These are phyloP conservation scores for Penicillium sp. DNA, from an alignment of 2,329 filamentous ascomycete species.

Conservation along the genomic window DNA sequence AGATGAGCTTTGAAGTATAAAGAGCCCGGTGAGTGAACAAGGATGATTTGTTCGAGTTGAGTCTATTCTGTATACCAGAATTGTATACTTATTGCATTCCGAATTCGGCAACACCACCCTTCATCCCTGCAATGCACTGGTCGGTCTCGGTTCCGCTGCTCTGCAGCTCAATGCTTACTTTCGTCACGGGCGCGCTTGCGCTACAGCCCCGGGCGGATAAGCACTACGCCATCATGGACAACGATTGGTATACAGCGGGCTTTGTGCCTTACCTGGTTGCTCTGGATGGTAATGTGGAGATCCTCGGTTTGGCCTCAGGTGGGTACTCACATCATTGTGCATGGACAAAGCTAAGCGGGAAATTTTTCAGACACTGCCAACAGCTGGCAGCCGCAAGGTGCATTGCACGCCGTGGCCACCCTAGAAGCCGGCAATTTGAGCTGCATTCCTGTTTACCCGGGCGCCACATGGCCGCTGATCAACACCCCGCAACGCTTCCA, in stretches of 20 bases:
- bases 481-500: slow-evolving; percentile 49
- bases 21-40: background rate
- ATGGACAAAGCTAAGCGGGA: slow-evolving; percentile 5
- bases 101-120: background rate
- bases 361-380: slow-evolving; percentile 41
- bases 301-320: slow-evolving; percentile 43
- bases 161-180: slow-evolving; percentile 11
- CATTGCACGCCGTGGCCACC: slow-evolving; percentile 49
- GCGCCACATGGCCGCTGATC: slow-evolving; percentile 50
- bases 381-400: slow-evolving; percentile 49
- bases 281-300: slow-evolving; percentile 46
- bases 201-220: slow-evolving; percentile 13
- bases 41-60: background rate
- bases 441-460: slow-evolving; percentile 53
- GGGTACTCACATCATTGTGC: background rate
- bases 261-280: slow-evolving; percentile 50
- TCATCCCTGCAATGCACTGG: slow-evolving; percentile 13
- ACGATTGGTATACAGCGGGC: slow-evolving; percentile 47
- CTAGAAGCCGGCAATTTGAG: slow-evolving; percentile 50
- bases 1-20: background rate
- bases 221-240: slow-evolving; percentile 47
- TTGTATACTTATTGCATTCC: background rate
- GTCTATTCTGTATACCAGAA: background rate
- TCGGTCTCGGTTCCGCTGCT: slow-evolving; percentile 14
- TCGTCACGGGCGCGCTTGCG: slow-evolving; percentile 10